Evolutionary conservation across 208 protist species (phyloP).

Genomic region (Trypanosoma rangeli): DNA sequence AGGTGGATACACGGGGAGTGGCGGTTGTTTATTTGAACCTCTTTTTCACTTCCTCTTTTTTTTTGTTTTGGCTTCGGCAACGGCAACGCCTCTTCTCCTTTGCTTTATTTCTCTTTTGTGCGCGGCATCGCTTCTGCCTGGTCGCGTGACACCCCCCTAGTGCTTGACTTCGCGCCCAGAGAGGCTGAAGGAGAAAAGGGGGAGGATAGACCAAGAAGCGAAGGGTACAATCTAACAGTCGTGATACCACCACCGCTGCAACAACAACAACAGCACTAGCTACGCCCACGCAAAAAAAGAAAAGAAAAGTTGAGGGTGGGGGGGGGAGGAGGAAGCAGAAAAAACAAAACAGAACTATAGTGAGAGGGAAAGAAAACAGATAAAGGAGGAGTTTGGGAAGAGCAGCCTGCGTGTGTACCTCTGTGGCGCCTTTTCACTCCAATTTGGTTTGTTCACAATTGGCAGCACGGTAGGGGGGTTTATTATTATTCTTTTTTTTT

Average conservation of each 20-base stretch:
- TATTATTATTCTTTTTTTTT: slow-evolving; percentile 11
- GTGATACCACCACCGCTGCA: neutral
- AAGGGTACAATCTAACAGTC: neutral
- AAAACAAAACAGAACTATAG: neutral
- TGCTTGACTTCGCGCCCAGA: neutral
- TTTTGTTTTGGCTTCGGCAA: neutral
- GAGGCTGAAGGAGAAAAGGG: neutral
- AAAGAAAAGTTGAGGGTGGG: neutral
- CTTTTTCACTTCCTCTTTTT: neutral
- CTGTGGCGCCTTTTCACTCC: neutral
- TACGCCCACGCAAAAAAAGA: neutral
- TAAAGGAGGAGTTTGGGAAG: neutral
- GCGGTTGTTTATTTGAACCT: neutral
- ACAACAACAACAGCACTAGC: neutral
- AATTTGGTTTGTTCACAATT: neutral
- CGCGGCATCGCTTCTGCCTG: neutral
- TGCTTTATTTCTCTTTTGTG: neutral
- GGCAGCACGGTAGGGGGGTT: neutral
- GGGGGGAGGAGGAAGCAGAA: neutral
- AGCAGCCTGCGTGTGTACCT: neutral
- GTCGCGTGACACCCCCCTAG: neutral
- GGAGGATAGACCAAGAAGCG: neutral
- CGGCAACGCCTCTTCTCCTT: neutral
- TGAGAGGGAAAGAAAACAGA: neutral
- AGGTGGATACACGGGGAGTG: neutral